Conservation (phyloP, 1,284 basidiomycete species). For the Leccinum griseonigrum region DNA sequence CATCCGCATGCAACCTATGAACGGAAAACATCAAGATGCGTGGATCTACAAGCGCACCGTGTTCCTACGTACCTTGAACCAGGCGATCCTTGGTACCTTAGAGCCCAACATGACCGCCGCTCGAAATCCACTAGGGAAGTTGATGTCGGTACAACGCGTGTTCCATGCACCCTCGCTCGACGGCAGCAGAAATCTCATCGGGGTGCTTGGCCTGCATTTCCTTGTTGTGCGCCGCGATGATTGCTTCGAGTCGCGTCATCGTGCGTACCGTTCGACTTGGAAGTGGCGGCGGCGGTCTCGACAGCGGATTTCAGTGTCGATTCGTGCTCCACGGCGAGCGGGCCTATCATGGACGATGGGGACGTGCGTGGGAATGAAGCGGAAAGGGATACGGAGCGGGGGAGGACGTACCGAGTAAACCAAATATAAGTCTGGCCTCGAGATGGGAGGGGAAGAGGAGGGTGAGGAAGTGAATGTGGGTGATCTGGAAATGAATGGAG, state of each 20-base stretch:
- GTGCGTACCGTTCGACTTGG: conserved; percentile 35
- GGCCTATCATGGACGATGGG: conserved; percentile 45
- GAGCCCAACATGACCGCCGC: conserved; percentile 55
- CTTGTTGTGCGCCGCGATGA: conserved; percentile 48
- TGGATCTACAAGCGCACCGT: neutral
- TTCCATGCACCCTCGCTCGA: conserved; percentile 67
- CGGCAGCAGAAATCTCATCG: conserved; percentile 58
- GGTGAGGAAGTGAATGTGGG: conserved; percentile 97
- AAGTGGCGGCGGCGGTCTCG: conserved; percentile 34
- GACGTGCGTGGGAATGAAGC: neutral
- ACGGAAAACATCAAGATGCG: neutral
- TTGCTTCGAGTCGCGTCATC: conserved; percentile 43
- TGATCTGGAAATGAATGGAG: conserved; percentile 57
- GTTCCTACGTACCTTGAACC: conserved; percentile 43
- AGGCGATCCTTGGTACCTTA: conserved; percentile 52
- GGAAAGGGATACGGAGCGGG: neutral
- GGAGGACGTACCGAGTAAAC: conserved; percentile 63
- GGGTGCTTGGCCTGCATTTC: conserved; percentile 45
- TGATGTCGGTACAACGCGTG: conserved; percentile 48
- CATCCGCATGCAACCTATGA: conserved; percentile 49
- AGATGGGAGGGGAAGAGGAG: conserved; percentile 95
- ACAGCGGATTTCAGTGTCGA: conserved; percentile 54
- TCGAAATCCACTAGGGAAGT: conserved; percentile 41
- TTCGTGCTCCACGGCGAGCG: conserved; percentile 51
- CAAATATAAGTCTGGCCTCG: conserved; percentile 86